These are phyloP conservation scores for Komagataella phaffii DNA, from an alignment of 805 yeast genomes.

Conservation along the genomic window DNA sequence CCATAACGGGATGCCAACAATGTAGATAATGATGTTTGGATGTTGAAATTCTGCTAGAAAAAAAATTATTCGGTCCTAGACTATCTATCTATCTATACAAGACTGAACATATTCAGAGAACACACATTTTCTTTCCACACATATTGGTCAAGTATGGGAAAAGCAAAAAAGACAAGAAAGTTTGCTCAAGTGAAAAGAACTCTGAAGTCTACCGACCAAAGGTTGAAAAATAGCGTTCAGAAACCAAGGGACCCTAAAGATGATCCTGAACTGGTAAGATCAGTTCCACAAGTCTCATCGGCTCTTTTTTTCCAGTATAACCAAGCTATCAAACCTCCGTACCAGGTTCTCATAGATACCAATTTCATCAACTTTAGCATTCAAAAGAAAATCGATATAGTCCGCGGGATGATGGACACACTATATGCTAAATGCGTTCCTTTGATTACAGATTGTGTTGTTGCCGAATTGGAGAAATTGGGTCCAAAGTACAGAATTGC, in stretches of 20 bases:
- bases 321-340: slow-evolving; percentile 94
- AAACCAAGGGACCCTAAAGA: slow-evolving; percentile 21
- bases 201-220: slow-evolving; percentile 57
- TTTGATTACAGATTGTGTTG: slow-evolving; percentile 89
- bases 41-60: background rate
- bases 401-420: slow-evolving; percentile 96
- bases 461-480: slow-evolving; percentile 93
- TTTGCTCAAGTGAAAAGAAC: slow-evolving; percentile 87
- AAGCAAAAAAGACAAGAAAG: slow-evolving; percentile 93
- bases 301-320: slow-evolving; percentile 92
- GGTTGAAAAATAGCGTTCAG: slow-evolving; percentile 33
- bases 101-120: background rate
- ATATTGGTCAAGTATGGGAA: slow-evolving; percentile 51
- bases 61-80: background rate
- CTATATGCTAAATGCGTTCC: slow-evolving; percentile 93
- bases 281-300: slow-evolving; percentile 87
- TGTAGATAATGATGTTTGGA: background rate
- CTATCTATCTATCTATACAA: too few relatives aligned
- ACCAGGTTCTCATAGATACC: slow-evolving; percentile 91
- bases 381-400: slow-evolving; percentile 87
- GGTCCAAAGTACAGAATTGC: slow-evolving; percentile 95
- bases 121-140: background rate
- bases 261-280: slow-evolving; percentile 56
- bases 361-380: slow-evolving; percentile 94
- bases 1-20: background rate